phyloP scores from a whole-genome alignment of 1,139 yeast species.

The Pichia sp. region DNA sequence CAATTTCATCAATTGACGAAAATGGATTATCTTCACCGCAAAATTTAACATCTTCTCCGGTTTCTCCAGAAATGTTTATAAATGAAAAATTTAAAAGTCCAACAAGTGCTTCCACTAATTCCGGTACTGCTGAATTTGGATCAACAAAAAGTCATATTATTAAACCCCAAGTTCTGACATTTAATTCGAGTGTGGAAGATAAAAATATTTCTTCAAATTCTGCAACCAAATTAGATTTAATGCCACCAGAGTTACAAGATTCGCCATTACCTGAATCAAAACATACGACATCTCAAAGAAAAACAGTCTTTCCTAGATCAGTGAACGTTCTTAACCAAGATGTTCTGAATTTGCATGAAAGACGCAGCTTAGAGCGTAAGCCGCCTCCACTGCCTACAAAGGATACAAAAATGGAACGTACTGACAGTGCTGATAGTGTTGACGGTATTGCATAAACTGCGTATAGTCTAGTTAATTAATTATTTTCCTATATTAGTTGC shows the following conservation, averaged over 20 bases:
- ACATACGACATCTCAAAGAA: too few species aligned
- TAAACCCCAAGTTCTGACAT: not conserved
- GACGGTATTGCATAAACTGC: too few species aligned
- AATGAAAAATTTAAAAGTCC: conserved; percentile 15
- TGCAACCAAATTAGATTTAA: not conserved
- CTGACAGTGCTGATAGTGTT: conserved; percentile 10
- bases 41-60: conserved; percentile 9
- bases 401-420: not conserved
- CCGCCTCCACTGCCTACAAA: conserved; percentile 7
- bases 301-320: too few species aligned
- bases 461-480: conserved; percentile 28
- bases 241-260: conserved; percentile 1
- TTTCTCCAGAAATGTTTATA: conserved; percentile 18
- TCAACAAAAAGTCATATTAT: not conserved
- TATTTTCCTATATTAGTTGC: too few species aligned
- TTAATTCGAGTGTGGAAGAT: not conserved
- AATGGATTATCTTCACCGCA: not conserved
- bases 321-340: not conserved
- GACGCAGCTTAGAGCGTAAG: not conserved
- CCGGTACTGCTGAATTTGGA: not conserved
- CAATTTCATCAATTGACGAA: conserved; percentile 12
- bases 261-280: not conserved
- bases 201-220: not conserved
- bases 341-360: not conserved
- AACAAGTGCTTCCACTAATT: conserved; percentile 1